Evolutionary conservation across 345 rosid genomes (phyloP), one percentile per base, ranked within the genome.

Genomic region (Populus nigra): DNA sequence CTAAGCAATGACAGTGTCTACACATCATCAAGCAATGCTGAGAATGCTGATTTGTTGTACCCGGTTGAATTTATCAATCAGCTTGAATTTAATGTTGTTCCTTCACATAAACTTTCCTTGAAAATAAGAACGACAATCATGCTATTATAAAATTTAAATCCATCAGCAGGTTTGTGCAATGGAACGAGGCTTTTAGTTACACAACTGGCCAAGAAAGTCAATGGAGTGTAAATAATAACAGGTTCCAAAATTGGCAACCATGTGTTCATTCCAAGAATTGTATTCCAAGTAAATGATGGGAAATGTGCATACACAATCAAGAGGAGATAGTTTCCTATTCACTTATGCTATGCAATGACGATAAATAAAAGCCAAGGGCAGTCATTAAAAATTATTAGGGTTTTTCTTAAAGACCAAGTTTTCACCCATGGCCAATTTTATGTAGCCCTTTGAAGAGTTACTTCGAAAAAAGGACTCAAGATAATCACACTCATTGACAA

Each of bases 1-100:
- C 27, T 27, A 27, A 27, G 1, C 1, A 27, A 27, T 27, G 27
- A 27, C 27, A 1, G 1, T 27, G 27, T 27, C 27, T 27, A 1
- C 27, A 27, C 1, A 27, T 27, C 1, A 27, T 27, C 27, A 27
- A 27, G 27, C 27, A 27, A 27, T 27, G 27, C 27, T 27, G 27
- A 27, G 25, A 27, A 27, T 62, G 3, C 3, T 62, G 33, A 25
- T 25, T 4, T n/a, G 5, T 25, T 62, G 35, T 74, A 65, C 29
- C 74, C 69, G 0, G 7, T 59, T 59, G 75, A 77, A 17, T 70
- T 77, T 77, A 33, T 70, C 11, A 79, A 73, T 5, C 17, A 31
- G 0, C 10, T 73, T 3, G 33, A 41, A n/a, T 53, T 57, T 43
- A 7, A 8, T 35, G 73, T 69, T 0, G 4, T 78, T 22, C 76